Evolutionary conservation across 208 protist genomes (phyloP), one percentile per base, ranked within the genome.

Genomic region (Phytomonas serpens): DNA sequence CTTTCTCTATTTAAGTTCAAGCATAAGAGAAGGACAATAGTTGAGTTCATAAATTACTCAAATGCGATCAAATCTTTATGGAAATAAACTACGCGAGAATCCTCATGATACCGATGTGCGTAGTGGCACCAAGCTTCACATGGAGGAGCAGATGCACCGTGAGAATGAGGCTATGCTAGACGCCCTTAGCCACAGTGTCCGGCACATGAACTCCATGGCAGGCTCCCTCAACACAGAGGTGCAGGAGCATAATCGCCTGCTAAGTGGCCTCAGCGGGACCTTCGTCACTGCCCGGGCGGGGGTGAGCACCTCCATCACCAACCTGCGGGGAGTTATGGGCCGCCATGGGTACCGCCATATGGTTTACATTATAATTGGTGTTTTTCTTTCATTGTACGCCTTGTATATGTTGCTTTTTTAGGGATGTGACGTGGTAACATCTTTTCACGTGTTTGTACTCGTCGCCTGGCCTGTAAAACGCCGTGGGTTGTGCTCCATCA

Each of bases 161-260:
- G 90, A 95, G 75, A 95, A 95, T 65, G 90, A 95, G 68, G 82
- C 83, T 40, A 83, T 93, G 67, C 71, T 95, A 33, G 77, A 75
- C 16, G 86, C 90, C 23, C 76, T 95, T 13, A 80, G 85, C 19
- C 79, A 71, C 64, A 89, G 82, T 37, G 86, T 90, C 30, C 67
- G 61, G 4, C 71, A 78, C 23, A 89, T 95, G 84, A 90, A 91
- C 32, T 30, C 76, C 2, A 84, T 86, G 69, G 90, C 90, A 4
- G 79, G 74, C 19, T 47, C 70, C 23, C 79, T 95, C 23, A 73
- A 78, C 64, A 74, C 83, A 13, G 90, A 93, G 74, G 90, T 79
- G 0, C 76, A 81, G 66, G 84, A 93, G 72, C 90, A 95, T 19
- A 95, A 95, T 65, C 62, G 82, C 27, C 69, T 95, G 7, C 79